Evolutionary conservation across 768 basidiomycete genomes (phyloP).

Genomic region (Termitomyces sp.): DNA sequence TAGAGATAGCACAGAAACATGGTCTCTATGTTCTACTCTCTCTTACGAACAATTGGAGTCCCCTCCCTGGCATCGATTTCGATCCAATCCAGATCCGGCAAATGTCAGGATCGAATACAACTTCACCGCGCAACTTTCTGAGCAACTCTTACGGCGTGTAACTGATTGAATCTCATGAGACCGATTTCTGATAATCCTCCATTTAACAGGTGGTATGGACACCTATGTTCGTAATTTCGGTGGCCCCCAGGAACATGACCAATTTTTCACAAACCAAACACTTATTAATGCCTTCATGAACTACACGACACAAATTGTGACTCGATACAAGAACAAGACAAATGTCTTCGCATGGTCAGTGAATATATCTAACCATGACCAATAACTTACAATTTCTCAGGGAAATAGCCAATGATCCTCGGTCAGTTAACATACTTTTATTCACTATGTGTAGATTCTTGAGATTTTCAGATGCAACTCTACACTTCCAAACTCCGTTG

Average conservation of each 20-base stretch:
- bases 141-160: constrained; percentile 57
- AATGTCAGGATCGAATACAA: constrained; percentile 16
- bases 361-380: not conserved
- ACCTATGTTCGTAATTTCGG: constrained; percentile 51
- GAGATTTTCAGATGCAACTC: constrained; percentile 47
- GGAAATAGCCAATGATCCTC: constrained; percentile 66
- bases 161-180: not conserved
- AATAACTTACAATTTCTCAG: constrained; percentile 25
- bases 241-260: constrained; percentile 41
- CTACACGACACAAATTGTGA: constrained; percentile 48
- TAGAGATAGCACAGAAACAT: constrained; percentile 48
- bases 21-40: constrained; percentile 48
- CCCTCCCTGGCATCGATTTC: constrained; percentile 27
- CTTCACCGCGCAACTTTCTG: constrained; percentile 41
- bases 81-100: constrained; percentile 34
- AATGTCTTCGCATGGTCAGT: constrained; percentile 48
- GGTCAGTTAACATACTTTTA: constrained; percentile 25
- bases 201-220: constrained; percentile 55
- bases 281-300: constrained; percentile 50
- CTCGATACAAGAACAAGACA: constrained; percentile 49
- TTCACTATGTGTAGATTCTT: not conserved
- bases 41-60: constrained; percentile 57
- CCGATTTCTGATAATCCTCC: not conserved
- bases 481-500: constrained; percentile 32
- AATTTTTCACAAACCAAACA: constrained; percentile 50